Evolutionary conservation across 2,329 filamentous ascomycete species (phyloP), one percentile per base, ranked within the genome.

Genomic region (Fusarium longipes): DNA sequence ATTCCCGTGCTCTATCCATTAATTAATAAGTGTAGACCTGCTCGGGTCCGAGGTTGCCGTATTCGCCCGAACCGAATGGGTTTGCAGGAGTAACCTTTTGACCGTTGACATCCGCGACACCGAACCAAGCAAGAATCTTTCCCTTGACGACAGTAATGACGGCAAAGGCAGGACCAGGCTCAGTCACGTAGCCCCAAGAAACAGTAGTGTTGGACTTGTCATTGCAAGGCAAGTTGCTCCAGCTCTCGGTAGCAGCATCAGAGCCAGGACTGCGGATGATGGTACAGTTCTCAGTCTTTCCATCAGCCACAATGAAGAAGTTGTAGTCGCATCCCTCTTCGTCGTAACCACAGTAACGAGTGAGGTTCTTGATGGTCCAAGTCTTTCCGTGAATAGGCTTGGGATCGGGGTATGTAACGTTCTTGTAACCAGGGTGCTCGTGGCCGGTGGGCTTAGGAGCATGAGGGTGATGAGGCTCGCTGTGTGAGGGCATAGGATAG

Each of bases 71-170:
- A 8, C 66, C 67, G 17, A 67, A 65, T 10, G 66, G 67, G n/a
- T 25, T 53, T 0, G 55, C 64, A 5, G 63, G 35, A 10, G 58
- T 62, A 4, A 65, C 66, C 20, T 64, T n/a, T 38, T 69, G 58
- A 22, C 63, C 67, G 2, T 70, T 70, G 20, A 70, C 43, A 29
- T 67, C 40, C 2, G 56, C 40, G 6, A 67, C 66, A 17, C 67
- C 67, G 6, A 70, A 70, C 67, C 67, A 70, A 10, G 67, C 67
- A 18, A 70, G 52, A 32, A 69, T 39, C 58, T 70, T 55, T n/a
- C 50, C 56, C 35, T 64, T 35, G 4, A 58, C 58, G 7, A 69
- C 56, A 3, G 63, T 69, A 3, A 70, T 5, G 9, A 70, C 67
- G 53, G 66, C 63, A 39, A 69, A 70, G 1, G 67, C 55, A 8